Base-by-base conservation (phyloP, 2,329 filamentous ascomycete genomes). In the Aureobasidium pullulans region DNA sequence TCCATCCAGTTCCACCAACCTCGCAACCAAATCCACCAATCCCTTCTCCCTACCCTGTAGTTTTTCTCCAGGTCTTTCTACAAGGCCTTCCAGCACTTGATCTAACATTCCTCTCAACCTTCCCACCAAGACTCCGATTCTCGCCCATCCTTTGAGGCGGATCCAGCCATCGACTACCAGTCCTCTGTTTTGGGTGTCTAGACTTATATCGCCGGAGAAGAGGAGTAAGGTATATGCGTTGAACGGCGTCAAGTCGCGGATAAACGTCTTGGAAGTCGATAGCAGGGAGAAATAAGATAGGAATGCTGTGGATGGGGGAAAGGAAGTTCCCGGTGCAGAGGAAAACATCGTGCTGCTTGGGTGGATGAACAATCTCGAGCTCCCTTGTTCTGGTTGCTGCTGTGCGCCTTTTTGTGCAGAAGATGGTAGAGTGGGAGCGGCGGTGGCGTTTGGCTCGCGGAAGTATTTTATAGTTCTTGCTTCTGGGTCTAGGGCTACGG, bases 81-180 rank as follows among this genome's bases (percentile, higher is more conserved):
- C 84, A 73, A 91, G 91, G 64, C 82, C 79, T 60, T 88, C 88
- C 67, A 99, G 82, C 62, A 95, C 79, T 64, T 87, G 84, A 75
- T 99, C 94, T 57, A 99, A 80, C 85, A 97, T 89, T 60, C 85
- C 85, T 63, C 94, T 81, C 65, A 99, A 74, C 63, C 93, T 80
- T 47, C 87, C 89, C 2, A 96, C 87, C 65, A 99, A 73, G 11
- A 97, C 93, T 32, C 93, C 94, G 63, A 99, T 94, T 48, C 94
- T 83, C 1, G 94, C 93, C 94, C 94, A 99, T 0, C 94, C 94
- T 28, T 90, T 82, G 34, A 99, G 76, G 37, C 83, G 73, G 36
- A 97, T 77, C 94, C 93, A 97, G 54, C 90, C 91, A 73, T 97
- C 94, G 3, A 99, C 89, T 3, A 96, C 77, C 16, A 99, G 76